Evolutionary conservation across 345 rosid species (phyloP).

Genomic region (Acer yangbiense): DNA sequence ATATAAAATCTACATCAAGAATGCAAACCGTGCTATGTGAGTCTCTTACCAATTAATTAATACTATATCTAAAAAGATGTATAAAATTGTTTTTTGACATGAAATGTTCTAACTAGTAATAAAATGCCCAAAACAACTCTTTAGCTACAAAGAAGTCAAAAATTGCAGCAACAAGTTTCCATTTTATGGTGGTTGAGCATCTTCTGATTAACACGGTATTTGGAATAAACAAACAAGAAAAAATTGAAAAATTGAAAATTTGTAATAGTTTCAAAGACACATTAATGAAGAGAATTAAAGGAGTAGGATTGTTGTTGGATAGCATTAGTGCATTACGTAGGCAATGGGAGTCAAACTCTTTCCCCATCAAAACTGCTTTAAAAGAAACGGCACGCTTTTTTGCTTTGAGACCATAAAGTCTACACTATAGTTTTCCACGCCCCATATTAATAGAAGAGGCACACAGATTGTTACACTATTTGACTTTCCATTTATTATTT

Average conservation of each 20-base stretch:
- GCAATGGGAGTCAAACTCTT: neutral
- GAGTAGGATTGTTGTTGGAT: neutral
- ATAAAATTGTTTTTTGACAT: no score
- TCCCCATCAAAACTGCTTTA: no score
- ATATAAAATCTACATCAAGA: no score
- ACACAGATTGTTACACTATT: neutral
- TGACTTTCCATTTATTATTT: neutral
- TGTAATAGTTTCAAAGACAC: neutral
- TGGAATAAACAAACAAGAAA: neutral
- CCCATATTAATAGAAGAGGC: neutral
- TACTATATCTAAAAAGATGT: no score
- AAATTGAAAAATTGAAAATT: neutral
- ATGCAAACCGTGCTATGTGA: no score
- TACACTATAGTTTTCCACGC: neutral
- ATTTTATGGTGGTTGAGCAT: neutral
- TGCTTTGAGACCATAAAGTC: neutral
- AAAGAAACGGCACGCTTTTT: no score
- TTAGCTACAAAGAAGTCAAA: neutral
- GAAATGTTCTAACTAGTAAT: neutral
- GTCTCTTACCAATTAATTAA: no score
- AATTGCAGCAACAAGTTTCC: neutral
- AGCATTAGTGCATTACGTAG: neutral
- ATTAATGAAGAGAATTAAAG: constrained; percentile 4
- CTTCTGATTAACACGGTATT: neutral
- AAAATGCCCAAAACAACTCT: neutral